These are phyloP conservation scores for Hemisphaericaspora subhashii DNA, from an alignment of 1,139 yeast species.

Conservation along the genomic window DNA sequence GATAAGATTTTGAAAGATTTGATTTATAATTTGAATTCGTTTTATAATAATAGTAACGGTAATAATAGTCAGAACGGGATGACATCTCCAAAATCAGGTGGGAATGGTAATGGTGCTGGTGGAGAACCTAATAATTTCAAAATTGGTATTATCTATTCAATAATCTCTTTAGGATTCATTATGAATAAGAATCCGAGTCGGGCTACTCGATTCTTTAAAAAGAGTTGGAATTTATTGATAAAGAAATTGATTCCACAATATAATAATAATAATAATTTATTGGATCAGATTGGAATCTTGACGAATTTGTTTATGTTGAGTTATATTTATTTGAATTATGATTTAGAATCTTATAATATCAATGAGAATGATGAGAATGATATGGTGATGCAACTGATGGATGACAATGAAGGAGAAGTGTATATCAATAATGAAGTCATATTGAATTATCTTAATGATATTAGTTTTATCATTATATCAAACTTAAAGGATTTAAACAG, in stretches of 20 bases:
- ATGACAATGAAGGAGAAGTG: constrained; percentile 8
- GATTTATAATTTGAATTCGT: constrained; percentile 26
- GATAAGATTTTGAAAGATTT: constrained; percentile 24
- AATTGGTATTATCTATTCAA: constrained; percentile 28
- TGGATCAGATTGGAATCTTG: constrained; percentile 44
- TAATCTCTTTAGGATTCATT: constrained; percentile 28
- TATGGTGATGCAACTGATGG: background rate
- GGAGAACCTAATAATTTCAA: constrained; percentile 23
- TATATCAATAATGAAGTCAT: constrained; percentile 36
- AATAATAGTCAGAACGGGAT: background rate
- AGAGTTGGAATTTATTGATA: constrained; percentile 46
- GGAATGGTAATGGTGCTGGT: constrained; percentile 5
- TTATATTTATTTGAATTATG: constrained; percentile 30
- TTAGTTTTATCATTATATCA: constrained; percentile 34
- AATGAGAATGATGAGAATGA: constrained; percentile 6
- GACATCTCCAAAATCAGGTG: background rate
- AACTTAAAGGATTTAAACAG: constrained; percentile 21
- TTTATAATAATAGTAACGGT: constrained; percentile 5
- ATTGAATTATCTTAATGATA: constrained; percentile 48
- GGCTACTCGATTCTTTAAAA: constrained; percentile 36
- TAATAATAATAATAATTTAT: constrained; percentile 31
- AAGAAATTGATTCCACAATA: constrained; percentile 45
- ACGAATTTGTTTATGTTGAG: constrained; percentile 34
- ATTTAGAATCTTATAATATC: constrained; percentile 18
- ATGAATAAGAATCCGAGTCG: constrained; percentile 20